Evolutionary conservation across 2,329 filamentous ascomycete genomes (phyloP), one percentile per base, ranked within the genome.

Genomic region (Tolypocladium endophyticum): DNA sequence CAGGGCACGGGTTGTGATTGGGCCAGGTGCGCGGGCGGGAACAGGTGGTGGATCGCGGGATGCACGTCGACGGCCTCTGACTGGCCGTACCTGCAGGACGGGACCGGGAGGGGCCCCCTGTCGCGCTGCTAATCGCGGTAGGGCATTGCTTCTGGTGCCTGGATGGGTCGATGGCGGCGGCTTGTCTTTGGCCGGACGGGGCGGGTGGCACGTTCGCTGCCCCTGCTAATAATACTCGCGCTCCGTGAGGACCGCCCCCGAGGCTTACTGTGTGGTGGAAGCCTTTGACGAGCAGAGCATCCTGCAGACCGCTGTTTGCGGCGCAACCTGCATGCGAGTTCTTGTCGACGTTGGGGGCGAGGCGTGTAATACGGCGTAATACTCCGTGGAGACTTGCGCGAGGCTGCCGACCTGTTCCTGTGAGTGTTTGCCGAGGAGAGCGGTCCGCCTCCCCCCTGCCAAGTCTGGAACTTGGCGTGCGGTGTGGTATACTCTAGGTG

Each of bases 1-100:
- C 50, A 54, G 50, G 63, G 65, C 63, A 64, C 59, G 58, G 33
- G 36, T 58, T n/a, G 25, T 66, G 65, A 67, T 67, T 67, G 64
- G 65, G 54, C 25, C 25, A 47, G 4, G 23, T 33, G 7, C n/a
- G 50, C 39, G 23, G 23, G n/a, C 50, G 12, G 55, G 62, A 57
- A 35, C 58, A 58, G 47, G 41, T 36, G 52, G 64, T 62, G 63
- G 64, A 61, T 54, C 58, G 52, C n/a, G 45, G 28, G 36, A 56
- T 39, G 47, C 45, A 35, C 55, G 58, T 23, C 18, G 47, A 35
- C 9, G 14, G 50, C 50, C 50, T n/a, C 53, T 64, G 60, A 65
- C 58, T 64, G 65, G 64, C 56, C 58, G 64, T 64, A 62, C 64
- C 64, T 66, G 63, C 60, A 60, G 57, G 56, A 53, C 36, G 57